Evolutionary conservation across 1,284 basidiomycete species (phyloP), one percentile per base, ranked within the genome.

Genomic region (Trichosporon coremiiforme): DNA sequence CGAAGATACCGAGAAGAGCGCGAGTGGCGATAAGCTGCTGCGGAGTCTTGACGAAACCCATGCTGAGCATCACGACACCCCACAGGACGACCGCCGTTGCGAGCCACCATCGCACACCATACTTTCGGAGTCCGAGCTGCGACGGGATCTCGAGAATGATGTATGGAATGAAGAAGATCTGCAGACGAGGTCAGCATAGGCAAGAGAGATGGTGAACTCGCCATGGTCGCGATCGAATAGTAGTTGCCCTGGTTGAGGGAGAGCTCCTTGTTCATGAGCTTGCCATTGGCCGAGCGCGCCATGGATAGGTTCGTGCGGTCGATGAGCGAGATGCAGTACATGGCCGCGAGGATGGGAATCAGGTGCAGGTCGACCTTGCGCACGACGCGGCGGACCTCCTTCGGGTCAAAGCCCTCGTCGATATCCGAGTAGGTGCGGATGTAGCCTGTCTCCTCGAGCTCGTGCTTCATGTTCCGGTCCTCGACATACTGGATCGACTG

Each of bases 141-240:
- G 71, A 70, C 4, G 73, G 73, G 25, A 74, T 70, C 50, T 74
- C 78, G 63, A 85, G 85, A 74, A 84, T 76, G 69, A 84, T 80
- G 71, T 83, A 81, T 13, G 78, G 77, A 36, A 80, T 69, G 74
- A 82, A 82, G 74, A 83, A 82, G 9, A 81, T 71, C n/a, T 57
- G 10, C 13, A 31, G 8, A 9, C 55, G 33, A 8, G 55, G 17
- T n/a, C 15, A 4, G n/a, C n/a, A n/a, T n/a, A n/a, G n/a, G n/a
- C n/a, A n/a, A n/a, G n/a, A n/a, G 20, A 22, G n/a, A 12, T n/a
- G 9, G 47, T 38, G 47, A 2, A 57, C 55, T 57, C 55, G 33
- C 55, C 57, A 60, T 60, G 5, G 57, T 60, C 1, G 57, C 57
- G 15, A 60, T 31, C 2, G 57, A 60, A 17, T 60, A 60, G 57